Evolutionary conservation across 164 flowering plant species (phyloP), one percentile per base, ranked within the genome.

Genomic region (Vitis vinifera): DNA sequence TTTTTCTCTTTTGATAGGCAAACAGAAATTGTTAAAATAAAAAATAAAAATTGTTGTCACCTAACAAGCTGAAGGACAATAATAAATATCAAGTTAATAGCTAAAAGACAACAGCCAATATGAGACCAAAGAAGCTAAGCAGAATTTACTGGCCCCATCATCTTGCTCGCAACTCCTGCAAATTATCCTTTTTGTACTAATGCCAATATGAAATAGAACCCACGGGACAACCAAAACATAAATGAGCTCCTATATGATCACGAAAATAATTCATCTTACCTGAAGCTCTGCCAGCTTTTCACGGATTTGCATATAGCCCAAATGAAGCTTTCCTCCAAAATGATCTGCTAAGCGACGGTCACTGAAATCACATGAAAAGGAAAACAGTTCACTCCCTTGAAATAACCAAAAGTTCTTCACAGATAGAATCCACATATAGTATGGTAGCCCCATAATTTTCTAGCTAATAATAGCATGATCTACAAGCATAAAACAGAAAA

Each of bases 271-370:
- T 51, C 7, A 27, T 13, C 77, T 67, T 71, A 95, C 99, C 94
- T 91, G 94, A 75, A 95, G 93, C 60, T 91, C 97, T 55, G 87
- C 87, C 70, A 95, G 72, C 77, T 93, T 95, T 71, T 93, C 99
- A 49, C 99, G 99, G 59, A 95, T 91, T 79, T 86, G 95, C 93
- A 95, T 95, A 71, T 95, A 95, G 52, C 99, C 99, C 72, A 93
- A 68, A 72, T 95, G 99, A 81, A 95, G 97, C 84, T 95, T 93
- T 70, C 99, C 99, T 13, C 99, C 99, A 87, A 95, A 95, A 85
- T 95, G 98, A 82, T 95, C 99, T 11, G 99, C 97, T 70, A 95
- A 84, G 47, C 98, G 99, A 49, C 98, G 98, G 70, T 95, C 98
- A 88, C 99, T 95, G 89, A 62, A 78, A 81, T 65, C 58, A 76